These are phyloP conservation scores for Amorphotheca resinae DNA, from an alignment of 495 filamentous ascomycete genomes.

Conservation along the genomic window DNA sequence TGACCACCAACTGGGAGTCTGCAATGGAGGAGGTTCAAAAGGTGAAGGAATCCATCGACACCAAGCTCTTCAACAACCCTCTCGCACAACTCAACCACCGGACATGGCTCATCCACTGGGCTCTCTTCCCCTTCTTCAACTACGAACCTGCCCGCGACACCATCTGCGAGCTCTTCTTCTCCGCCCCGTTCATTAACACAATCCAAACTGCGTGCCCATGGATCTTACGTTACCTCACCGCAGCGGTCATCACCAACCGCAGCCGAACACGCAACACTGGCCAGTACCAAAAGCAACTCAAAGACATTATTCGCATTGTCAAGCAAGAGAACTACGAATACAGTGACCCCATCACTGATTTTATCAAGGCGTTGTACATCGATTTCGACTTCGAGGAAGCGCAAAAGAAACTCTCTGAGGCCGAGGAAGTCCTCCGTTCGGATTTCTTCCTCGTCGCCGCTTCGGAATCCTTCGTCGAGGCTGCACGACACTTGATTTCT, in stretches of 20 bases:
- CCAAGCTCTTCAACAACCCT: constrained; percentile 86
- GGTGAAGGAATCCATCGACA: constrained; percentile 86
- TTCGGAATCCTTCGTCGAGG: constrained; percentile 84
- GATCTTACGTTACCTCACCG: constrained; percentile 89
- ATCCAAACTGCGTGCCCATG: constrained; percentile 97
- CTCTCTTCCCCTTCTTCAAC: constrained; percentile 98
- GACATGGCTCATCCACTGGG: constrained; percentile 96
- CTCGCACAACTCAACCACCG: constrained; percentile 88
- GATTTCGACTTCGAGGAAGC: constrained; percentile 99
- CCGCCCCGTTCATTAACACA: constrained; percentile 91
- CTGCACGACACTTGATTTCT: constrained; percentile 88
- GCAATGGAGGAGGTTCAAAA: constrained; percentile 94
- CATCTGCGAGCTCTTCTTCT: constrained; percentile 93
- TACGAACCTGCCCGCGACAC: constrained; percentile 80
- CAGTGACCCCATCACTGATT: constrained; percentile 87
- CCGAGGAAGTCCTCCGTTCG: constrained; percentile 78
- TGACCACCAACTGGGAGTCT: constrained; percentile 83
- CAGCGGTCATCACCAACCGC: constrained; percentile 92
- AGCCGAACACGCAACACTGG: constrained; percentile 68
- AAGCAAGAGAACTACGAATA: constrained; percentile 97
- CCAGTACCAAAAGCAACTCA: constrained; percentile 93
- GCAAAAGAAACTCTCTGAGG: constrained; percentile 78
- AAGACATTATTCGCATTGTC: constrained; percentile 88
- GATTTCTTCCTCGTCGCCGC: constrained; percentile 91
- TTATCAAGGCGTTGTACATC: constrained; percentile 89